These are phyloP conservation scores for Podila clonocystis DNA, from an alignment of 192 early-diverging fungal genomes.

Conservation along the genomic window DNA sequence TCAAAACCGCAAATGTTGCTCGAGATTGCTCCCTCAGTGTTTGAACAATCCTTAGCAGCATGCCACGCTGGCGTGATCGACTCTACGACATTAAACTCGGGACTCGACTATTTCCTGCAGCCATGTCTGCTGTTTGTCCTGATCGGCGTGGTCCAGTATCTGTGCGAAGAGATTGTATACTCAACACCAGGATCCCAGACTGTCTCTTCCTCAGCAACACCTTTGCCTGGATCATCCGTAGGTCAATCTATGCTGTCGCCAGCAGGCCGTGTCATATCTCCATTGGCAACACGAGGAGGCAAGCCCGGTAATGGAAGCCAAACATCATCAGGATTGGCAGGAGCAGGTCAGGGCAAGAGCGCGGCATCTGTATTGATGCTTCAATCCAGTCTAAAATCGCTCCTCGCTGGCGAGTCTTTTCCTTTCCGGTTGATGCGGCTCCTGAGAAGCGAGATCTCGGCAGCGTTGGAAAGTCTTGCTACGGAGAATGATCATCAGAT, in stretches of 20 bases:
- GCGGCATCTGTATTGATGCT: slow-evolving; percentile 25
- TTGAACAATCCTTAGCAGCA: slow-evolving; percentile 45
- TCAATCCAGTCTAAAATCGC: slow-evolving; percentile 37
- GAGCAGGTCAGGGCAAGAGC: slow-evolving; percentile 13
- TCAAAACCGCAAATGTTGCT: slow-evolving; percentile 49
- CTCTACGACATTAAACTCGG: slow-evolving; percentile 27
- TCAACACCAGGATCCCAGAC: slow-evolving; percentile 6
- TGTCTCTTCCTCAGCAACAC: neutral
- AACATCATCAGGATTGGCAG: neutral
- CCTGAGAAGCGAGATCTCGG: slow-evolving; percentile 28
- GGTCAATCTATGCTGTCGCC: slow-evolving; percentile 26
- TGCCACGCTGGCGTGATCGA: slow-evolving; percentile 51
- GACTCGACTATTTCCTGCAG: slow-evolving; percentile 46
- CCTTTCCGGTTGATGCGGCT: slow-evolving; percentile 29
- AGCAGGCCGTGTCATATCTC: slow-evolving; percentile 18
- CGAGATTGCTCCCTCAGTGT: slow-evolving; percentile 43
- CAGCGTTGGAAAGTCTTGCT: slow-evolving; percentile 21
- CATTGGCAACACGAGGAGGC: slow-evolving; percentile 22
- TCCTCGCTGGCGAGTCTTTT: slow-evolving; percentile 41
- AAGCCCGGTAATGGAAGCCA: neutral
- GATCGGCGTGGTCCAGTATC: slow-evolving; percentile 43
- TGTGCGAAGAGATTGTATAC: slow-evolving; percentile 45
- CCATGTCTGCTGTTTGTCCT: slow-evolving; percentile 43
- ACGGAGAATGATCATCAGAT: slow-evolving; percentile 40
- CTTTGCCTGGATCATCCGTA: neutral